Base-by-base conservation (phyloP, 148 eudicot genomes). In the Gaultheria prostrata region DNA sequence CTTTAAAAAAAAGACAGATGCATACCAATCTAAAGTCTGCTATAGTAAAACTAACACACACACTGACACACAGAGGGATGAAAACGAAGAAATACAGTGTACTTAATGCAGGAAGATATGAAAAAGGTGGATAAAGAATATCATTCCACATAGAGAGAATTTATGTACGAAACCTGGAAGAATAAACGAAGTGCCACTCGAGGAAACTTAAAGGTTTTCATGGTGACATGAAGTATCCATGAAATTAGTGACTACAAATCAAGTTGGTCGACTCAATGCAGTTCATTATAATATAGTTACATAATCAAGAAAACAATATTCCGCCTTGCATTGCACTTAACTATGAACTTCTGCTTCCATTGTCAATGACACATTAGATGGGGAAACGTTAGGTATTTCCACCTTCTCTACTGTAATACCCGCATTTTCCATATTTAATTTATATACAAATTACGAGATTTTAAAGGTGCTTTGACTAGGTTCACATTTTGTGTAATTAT, bases 191-290 rank as follows among this genome's bases (percentile, higher is more conserved):
- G 39, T 28, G 39, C 35, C 72, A 28, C 72, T 30, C 39, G 13
- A 67, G 72, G 72, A 67, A 67, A 30, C 71, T 65, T 3, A 26
- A 65, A 65, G 71, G 33, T 65, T 65, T 11, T 28, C 35, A 65
- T 14, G 32, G 17, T 26, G 71, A 28, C 71, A 26, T 26, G 24
- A 63, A 63, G 14, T 10, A 63, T 63, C 70, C 70, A 63, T 1
- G 70, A 24, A 63, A 10, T 65, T 65, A 65, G 71, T 28, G 33
- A 65, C 71, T 10, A 26, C 71, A 65, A 65, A 63, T 63, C 69
- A 45, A 75, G 78, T 75, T 75, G 78, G 53, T 10, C 79, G 20
- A 45, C 28, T 74, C 30, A 43, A 74, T 20, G 51, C 51, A 74
- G 45, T 45, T n/a, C 12, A 8, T n/a, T 43, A 8, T n/a, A 45